A percentile compares a stretch with the other conserved stretches of the same genome.
phyloP scores from a whole-genome alignment of 2,329 filamentous ascomycete species.

The Microdochium bolleyi region DNA sequence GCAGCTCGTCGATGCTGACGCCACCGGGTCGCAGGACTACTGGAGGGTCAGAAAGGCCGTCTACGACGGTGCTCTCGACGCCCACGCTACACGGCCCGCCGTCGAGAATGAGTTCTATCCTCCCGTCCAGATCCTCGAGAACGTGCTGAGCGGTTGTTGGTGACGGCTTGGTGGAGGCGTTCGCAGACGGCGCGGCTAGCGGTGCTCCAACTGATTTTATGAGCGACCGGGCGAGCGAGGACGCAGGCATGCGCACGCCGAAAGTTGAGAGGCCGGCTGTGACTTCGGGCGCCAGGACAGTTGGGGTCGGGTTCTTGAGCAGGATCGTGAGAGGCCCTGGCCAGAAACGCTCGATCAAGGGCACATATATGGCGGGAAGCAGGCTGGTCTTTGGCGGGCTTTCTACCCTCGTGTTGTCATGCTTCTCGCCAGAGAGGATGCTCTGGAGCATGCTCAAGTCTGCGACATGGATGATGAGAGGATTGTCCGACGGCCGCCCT shows the following conservation, averaged over 20 bases:
- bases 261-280: conserved; percentile 81
- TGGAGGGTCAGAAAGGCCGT: conserved; percentile 76
- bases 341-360: conserved; percentile 81
- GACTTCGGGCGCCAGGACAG: conserved; percentile 78
- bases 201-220: conserved; percentile 72
- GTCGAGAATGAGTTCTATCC: conserved; percentile 81
- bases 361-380: conserved; percentile 68
- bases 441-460: conserved; percentile 68
- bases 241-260: conserved; percentile 82
- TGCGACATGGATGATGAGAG: conserved; percentile 85
- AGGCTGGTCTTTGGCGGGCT: conserved; percentile 8
- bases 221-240: conserved; percentile 77
- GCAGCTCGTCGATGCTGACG: conserved; percentile 72
- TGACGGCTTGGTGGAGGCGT: conserved; percentile 87
- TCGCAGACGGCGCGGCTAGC: conserved; percentile 86
- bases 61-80: conserved; percentile 94
- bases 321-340: conserved; percentile 90
- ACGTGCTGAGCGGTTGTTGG: conserved; percentile 90
- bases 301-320: conserved; percentile 63
- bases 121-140: conserved; percentile 70
- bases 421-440: conserved; percentile 35
- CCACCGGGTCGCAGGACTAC: conserved; percentile 81
- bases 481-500: conserved; percentile 86
- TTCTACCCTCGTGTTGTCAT: neutral
- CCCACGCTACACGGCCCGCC: conserved; percentile 82